These are phyloP conservation scores for Suhomyces wounanorum DNA, from an alignment of 1,139 yeast species.

Conservation along the genomic window DNA sequence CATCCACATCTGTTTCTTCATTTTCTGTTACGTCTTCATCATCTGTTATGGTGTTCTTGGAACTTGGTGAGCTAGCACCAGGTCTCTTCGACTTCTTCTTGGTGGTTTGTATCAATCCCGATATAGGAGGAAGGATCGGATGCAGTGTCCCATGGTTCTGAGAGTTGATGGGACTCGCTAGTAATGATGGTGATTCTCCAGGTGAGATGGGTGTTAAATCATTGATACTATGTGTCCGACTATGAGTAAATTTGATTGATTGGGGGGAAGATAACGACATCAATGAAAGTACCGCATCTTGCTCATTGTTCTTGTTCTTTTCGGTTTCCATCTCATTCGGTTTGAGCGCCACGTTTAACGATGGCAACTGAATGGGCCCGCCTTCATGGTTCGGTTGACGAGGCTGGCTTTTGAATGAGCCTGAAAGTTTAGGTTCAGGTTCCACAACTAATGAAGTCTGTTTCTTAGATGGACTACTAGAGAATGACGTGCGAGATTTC, in stretches of 20 bases:
- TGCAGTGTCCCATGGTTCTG: conserved; percentile 14
- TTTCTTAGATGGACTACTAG: conserved; percentile 15
- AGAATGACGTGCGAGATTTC: conserved; percentile 23
- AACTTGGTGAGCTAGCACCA: conserved; percentile 6
- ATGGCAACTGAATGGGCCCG: conserved; percentile 28
- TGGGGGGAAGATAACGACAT: conserved; percentile 51
- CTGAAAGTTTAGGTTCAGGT: not conserved
- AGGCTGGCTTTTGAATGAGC: conserved; percentile 4
- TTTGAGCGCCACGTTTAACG: conserved; percentile 30
- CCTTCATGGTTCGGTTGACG: conserved; percentile 1
- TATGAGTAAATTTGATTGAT: conserved; percentile 33
- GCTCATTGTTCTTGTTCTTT: conserved; percentile 28
- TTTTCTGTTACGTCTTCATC: conserved; percentile 23
- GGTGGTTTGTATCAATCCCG: conserved; percentile 21
- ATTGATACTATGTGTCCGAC: conserved; percentile 35
- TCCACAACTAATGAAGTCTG: conserved; percentile 9
- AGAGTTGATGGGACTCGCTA: conserved; percentile 22
- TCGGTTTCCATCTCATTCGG: conserved; percentile 8
- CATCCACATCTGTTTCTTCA: conserved; percentile 37
- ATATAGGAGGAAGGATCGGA: conserved; percentile 35
- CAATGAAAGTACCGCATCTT: conserved; percentile 47
- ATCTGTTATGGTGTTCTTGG: conserved; percentile 17
- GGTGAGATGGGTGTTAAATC: conserved; percentile 26
- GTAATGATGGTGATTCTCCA: conserved; percentile 21
- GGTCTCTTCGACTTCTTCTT: conserved; percentile 2